A percentile compares a stretch with the other conserved stretches of the same genome.
Evolutionary conservation across 129 eudicot genomes (phyloP).

Genomic region (Calendula officinalis): DNA sequence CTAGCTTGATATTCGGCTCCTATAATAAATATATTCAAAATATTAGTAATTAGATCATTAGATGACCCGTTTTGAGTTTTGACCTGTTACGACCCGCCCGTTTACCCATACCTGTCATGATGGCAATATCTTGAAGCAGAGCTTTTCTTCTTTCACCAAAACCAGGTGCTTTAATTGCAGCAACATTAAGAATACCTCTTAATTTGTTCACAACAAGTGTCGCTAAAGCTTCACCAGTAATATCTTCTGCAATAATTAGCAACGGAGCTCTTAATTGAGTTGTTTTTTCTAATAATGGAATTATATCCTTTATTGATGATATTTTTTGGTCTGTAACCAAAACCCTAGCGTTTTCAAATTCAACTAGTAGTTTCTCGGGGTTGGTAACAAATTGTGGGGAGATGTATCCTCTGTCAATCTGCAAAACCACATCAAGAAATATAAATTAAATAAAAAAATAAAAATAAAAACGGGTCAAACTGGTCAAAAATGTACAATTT

Average conservation of each 20-base stretch:
- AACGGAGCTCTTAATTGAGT: conserved; percentile 65
- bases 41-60: background rate
- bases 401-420: conserved; percentile 82
- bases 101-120: conserved; percentile 49
- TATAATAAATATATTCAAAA: conserved; percentile 23
- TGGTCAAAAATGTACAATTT: background rate
- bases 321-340: conserved; percentile 77
- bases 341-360: conserved; percentile 68
- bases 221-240: conserved; percentile 74
- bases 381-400: conserved; percentile 82
- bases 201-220: conserved; percentile 73
- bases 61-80: background rate
- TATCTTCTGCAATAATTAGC: conserved; percentile 60
- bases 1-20: conserved; percentile 84
- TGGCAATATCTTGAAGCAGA: conserved; percentile 72
- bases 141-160: conserved; percentile 74
- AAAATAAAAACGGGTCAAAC: background rate
- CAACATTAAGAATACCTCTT: conserved; percentile 61
- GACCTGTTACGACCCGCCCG: background rate
- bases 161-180: conserved; percentile 79
- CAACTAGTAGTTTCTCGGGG: conserved; percentile 64
- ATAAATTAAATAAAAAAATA: background rate
- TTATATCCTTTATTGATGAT: conserved; percentile 67
- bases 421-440: conserved; percentile 23
- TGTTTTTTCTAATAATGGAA: conserved; percentile 68